Evolutionary conservation across 2,329 filamentous ascomycete genomes (phyloP), one percentile per base, ranked within the genome.

Genomic region (Huntiella abstrusa): DNA sequence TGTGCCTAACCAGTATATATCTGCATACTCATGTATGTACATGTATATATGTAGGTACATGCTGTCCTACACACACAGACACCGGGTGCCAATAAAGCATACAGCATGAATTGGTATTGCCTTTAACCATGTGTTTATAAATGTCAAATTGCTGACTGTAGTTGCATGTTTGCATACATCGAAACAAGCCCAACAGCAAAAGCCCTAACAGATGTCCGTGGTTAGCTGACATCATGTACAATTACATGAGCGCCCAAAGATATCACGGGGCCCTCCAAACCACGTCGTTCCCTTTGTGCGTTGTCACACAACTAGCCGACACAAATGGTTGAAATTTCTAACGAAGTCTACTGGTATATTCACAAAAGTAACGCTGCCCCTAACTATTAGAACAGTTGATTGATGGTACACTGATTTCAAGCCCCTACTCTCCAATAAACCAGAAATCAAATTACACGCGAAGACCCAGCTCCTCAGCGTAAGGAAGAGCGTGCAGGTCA

Each of bases 381-480:
- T 34, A 44, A 41, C 33, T 47, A 45, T 28, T 45, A 41, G 35
- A 46, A 41, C 41, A 45, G 47, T 46, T 39, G 42, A 49, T 49
- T 52, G 50, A 52, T 52, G 48, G 49, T 52, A 52, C 51, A 52
- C 45, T 52, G 51, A 50, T 51, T 50, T 48, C 47, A 45, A 22
- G 45, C 43, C 32, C 38, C 44, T 40, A 50, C 47, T 44, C 46
- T 50, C 48, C 48, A 47, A 41, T 37, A 37, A 50, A 47, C 45
- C 48, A 50, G 35, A 47, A 44, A 47, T 50, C 54, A 50, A 53
- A 75, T 75, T 92, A 98, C 74, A 94, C 85, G 63, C 80, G 84
- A 60, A 98, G 75, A 56, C 88, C 92, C 62, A 98, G 71, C 61
- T 98, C 91, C 66, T 87, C 83, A 54, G 86, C 91, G 61, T 80